Percentiles rank a stretch among this genome's conserved stretches.
phyloP scores from a whole-genome alignment of 441 rosid genomes.

The Erodium moschatum region DNA sequence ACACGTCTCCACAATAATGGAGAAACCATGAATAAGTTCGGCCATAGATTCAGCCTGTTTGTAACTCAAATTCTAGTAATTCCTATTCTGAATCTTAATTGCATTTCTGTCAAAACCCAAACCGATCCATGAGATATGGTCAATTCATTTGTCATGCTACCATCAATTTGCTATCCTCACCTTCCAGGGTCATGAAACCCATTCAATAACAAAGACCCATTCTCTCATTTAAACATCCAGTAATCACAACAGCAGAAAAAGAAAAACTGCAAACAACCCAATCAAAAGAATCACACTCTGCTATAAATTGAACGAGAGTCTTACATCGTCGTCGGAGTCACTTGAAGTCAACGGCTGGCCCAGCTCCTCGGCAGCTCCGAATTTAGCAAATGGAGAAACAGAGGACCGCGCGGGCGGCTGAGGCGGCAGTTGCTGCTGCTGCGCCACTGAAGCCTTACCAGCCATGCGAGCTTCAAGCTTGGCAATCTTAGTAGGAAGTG shows the following conservation, averaged over 20 bases:
- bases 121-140: background rate
- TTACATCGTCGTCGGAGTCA: constrained; percentile 84
- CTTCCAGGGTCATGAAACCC: background rate
- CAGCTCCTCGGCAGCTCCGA: constrained; percentile 24
- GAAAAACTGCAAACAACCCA: background rate
- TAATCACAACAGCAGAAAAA: background rate
- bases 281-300: too few relatives aligned
- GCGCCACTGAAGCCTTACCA: constrained; percentile 49
- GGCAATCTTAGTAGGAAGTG: constrained; percentile 84
- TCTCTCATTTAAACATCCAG: background rate
- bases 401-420: constrained; percentile 38
- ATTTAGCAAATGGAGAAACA: constrained; percentile 38
- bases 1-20: background rate
- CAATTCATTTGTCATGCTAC: background rate
- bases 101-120: background rate
- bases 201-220: background rate
- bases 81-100: background rate
- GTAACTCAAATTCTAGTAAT: background rate
- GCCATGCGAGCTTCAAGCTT: constrained; percentile 97
- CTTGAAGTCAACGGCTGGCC: constrained; percentile 50
- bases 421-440: constrained; percentile 23
- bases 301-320: constrained; percentile 2
- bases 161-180: too few relatives aligned
- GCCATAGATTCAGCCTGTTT: background rate
- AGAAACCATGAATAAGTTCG: background rate